These are phyloP conservation scores for Geotrichum carabidarum DNA, from an alignment of 1,139 yeast genomes.

Conservation along the genomic window DNA sequence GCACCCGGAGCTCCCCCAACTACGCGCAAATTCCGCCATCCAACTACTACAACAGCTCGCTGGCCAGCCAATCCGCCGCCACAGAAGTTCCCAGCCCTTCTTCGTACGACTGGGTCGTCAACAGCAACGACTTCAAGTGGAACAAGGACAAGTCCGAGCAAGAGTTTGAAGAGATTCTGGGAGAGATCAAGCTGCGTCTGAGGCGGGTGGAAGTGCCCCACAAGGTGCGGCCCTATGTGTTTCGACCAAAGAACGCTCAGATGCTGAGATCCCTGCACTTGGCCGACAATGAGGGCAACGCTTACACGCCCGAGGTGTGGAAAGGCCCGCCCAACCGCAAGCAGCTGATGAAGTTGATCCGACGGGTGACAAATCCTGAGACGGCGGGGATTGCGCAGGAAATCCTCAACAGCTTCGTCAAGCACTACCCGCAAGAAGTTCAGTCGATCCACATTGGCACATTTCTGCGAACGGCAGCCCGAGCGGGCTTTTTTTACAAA, in stretches of 20 bases:
- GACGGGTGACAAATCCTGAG: constrained; percentile 12
- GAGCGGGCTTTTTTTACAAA: constrained; percentile 14
- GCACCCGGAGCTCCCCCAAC: background rate
- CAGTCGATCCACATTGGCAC: constrained; percentile 14
- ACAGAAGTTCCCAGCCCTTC: background rate
- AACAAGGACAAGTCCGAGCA: constrained; percentile 9
- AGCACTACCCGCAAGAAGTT: constrained; percentile 17
- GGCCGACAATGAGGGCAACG: constrained; percentile 19
- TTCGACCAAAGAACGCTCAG: constrained; percentile 18
- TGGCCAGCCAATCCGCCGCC: background rate
- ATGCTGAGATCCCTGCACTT: constrained; percentile 12
- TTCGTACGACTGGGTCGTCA: constrained; percentile 16
- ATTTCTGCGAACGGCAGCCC: constrained; percentile 17
- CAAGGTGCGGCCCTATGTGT: constrained; percentile 12
- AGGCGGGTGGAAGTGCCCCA: constrained; percentile 18
- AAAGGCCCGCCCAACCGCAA: constrained; percentile 17
- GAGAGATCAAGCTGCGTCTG: constrained; percentile 17
- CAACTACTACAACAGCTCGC: constrained; percentile 6
- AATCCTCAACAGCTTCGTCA: constrained; percentile 12
- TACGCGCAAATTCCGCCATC: constrained; percentile 5
- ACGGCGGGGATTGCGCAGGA: constrained; percentile 9
- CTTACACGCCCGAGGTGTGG: constrained; percentile 13
- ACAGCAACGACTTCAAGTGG: constrained; percentile 9
- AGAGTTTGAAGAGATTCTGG: constrained; percentile 13
- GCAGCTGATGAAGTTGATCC: constrained; percentile 15